phyloP scores from a whole-genome alignment of 208 protist species.

The Leishmania mexicana region DNA sequence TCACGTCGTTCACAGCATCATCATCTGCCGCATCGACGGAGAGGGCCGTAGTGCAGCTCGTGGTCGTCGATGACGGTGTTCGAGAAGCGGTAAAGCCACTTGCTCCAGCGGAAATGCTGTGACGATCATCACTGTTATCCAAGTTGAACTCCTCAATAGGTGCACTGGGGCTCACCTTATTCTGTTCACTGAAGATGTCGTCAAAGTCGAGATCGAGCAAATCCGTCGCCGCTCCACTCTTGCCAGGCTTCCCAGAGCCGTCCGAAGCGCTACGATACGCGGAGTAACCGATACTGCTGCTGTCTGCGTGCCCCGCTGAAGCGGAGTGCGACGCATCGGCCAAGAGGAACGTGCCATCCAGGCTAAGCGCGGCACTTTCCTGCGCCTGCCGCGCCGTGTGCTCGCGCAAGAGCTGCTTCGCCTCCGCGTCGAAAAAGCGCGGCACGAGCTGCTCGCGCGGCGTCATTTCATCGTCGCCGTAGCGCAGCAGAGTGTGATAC shows the following conservation, averaged over 20 bases:
- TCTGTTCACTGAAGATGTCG: constrained; percentile 61
- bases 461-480: constrained; percentile 87
- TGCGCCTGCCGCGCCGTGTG: constrained; percentile 1
- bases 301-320: not conserved
- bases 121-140: constrained; percentile 13
- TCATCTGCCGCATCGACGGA: not conserved
- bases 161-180: not conserved
- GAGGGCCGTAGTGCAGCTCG: not conserved
- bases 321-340: constrained; percentile 11
- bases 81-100: not conserved
- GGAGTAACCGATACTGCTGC: not conserved
- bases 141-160: constrained; percentile 39
- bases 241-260: not conserved
- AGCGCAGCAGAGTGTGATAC: constrained; percentile 87
- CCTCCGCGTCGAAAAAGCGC: constrained; percentile 88
- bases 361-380: not conserved
- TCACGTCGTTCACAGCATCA: not conserved
- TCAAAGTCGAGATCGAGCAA: constrained; percentile 79
- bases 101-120: not conserved
- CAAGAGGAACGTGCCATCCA: constrained; percentile 31
- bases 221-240: constrained; percentile 8
- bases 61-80: not conserved
- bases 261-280: not conserved
- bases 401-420: constrained; percentile 62
- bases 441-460: constrained; percentile 88